phyloP scores from a whole-genome alignment of 495 filamentous ascomycete species.

The Poronia punctata region DNA sequence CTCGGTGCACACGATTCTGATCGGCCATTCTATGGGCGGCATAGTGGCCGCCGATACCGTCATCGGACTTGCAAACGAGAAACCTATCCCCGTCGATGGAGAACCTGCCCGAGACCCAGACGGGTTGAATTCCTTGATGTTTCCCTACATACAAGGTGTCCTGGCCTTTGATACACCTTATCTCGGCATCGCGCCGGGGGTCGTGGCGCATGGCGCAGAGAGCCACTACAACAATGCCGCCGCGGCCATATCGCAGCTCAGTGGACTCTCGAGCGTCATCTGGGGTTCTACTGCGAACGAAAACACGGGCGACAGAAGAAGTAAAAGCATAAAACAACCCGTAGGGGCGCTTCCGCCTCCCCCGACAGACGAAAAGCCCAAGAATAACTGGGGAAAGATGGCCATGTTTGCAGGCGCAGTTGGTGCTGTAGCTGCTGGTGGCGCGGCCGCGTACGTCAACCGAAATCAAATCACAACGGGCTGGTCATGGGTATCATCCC shows the following conservation, averaged over 20 bases:
- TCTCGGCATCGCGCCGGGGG: conserved; percentile 80
- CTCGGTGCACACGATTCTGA: conserved; percentile 72
- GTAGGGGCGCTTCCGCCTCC: conserved; percentile 27
- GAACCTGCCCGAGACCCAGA: conserved; percentile 15
- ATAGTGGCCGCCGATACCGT: conserved; percentile 89
- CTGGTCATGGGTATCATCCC: conserved; percentile 74
- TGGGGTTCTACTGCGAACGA: conserved; percentile 41
- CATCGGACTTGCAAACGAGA: conserved; percentile 59
- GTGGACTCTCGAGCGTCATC: conserved; percentile 51
- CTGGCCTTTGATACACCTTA: conserved; percentile 95
- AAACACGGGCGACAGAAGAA: background rate
- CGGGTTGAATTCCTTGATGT: conserved; percentile 45
- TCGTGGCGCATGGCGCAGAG: conserved; percentile 85
- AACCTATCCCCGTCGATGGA: conserved; percentile 45
- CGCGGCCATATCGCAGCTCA: conserved; percentile 60
- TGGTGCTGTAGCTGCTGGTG: conserved; percentile 74
- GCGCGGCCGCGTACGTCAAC: conserved; percentile 79
- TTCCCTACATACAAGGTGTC: conserved; percentile 72
- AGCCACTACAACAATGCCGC: conserved; percentile 70
- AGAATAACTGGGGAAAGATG: conserved; percentile 63
- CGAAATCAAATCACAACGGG: conserved; percentile 67
- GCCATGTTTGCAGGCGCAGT: conserved; percentile 79
- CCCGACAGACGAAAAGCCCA: conserved; percentile 24
- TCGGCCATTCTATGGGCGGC: conserved; percentile 95
- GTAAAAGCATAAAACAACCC: conserved; percentile 16